Conservation (phyloP, 805 yeast species). For the Starmerella asiatica region DNA sequence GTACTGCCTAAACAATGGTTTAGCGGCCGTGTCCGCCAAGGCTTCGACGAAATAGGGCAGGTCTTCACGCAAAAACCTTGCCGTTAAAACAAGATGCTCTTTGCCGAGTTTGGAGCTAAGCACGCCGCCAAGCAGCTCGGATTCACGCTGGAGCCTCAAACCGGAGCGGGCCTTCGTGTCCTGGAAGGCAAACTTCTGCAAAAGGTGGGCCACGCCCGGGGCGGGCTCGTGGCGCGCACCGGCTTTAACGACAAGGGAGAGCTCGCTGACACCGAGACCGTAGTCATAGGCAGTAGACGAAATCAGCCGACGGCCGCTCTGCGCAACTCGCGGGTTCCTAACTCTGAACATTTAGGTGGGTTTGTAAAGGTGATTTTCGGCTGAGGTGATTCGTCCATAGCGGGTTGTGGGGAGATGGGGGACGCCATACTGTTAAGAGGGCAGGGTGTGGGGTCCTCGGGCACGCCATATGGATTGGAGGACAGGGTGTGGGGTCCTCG, state of each 20-base stretch:
- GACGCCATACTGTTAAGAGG: too few relatives aligned
- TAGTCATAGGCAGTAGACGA: slow-evolving; percentile 31
- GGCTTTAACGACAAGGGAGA: slow-evolving; percentile 63
- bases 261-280: slow-evolving; percentile 53
- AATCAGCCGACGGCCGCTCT: slow-evolving; percentile 11
- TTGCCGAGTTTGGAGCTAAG: slow-evolving; percentile 60
- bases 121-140: slow-evolving; percentile 83
- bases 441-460: too few relatives aligned
- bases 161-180: slow-evolving; percentile 76
- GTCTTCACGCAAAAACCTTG: slow-evolving; percentile 73
- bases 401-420: too few relatives aligned
- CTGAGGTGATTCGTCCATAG: slow-evolving; percentile 2
- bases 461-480: too few relatives aligned
- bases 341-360: slow-evolving; percentile 7
- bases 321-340: slow-evolving; percentile 10
- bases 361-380: slow-evolving; percentile 1
- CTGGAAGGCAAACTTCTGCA: slow-evolving; percentile 66
- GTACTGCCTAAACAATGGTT: slow-evolving; percentile 65
- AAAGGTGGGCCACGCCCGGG: slow-evolving; percentile 76
- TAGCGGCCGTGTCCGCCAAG: slow-evolving; percentile 52
- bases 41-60: slow-evolving; percentile 86
- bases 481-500: too few relatives aligned
- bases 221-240: slow-evolving; percentile 61
- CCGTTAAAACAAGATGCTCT: slow-evolving; percentile 67
- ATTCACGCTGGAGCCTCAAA: slow-evolving; percentile 83